Evolutionary conservation across 2,329 filamentous ascomycete species (phyloP), one percentile per base, ranked within the genome.

Genomic region (Pseudogymnoascus sp.): DNA sequence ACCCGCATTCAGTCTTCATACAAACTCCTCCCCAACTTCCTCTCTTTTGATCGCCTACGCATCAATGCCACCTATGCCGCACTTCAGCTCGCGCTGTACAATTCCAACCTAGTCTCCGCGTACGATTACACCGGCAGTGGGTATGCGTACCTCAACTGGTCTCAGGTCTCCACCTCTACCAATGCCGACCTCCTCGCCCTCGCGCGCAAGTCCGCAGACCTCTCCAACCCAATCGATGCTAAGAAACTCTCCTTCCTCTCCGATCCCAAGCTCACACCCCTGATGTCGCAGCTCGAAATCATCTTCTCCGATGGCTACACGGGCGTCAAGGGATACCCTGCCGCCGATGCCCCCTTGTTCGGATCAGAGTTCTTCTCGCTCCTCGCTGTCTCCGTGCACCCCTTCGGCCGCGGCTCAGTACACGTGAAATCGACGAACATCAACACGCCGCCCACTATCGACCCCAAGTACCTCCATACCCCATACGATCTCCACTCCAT

Each of bases 401-500:
- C 86, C 0, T 81, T 85, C 69, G 82, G 80, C 3, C 79, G 82
- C 0, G 85, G 85, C 0, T 78, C 76, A 40, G 80, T 84, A 52
- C 85, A 88, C 72, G 83, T 87, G 65, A 71, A 71, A 9, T 73
- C 75, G 1, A 62, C 74, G 0, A 72, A 78, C 16, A 68, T 76
- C 12, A 68, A 71, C 3, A 75, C 74, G 3, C 66, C 72, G 9
- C 78, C 80, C 0, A 72, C 77, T 21, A 84, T 85, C 69, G 78
- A 86, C 64, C 80, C 81, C 1, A 78, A 77, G n/a, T 85, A 78
- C 73, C 77, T 85, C 64, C 75, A 76, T 3, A 71, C 83, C 64
- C 78, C 80, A 12, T 75, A 83, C 7, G 84, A 87, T 67, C 67
- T 78, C 1, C 77, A 80, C 49, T 64, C 67, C 9, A 62, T 63